Evolutionary conservation across 169 alveolate genomes (phyloP), one percentile per base, ranked within the genome.

Genomic region (Plasmodium coatneyi): DNA sequence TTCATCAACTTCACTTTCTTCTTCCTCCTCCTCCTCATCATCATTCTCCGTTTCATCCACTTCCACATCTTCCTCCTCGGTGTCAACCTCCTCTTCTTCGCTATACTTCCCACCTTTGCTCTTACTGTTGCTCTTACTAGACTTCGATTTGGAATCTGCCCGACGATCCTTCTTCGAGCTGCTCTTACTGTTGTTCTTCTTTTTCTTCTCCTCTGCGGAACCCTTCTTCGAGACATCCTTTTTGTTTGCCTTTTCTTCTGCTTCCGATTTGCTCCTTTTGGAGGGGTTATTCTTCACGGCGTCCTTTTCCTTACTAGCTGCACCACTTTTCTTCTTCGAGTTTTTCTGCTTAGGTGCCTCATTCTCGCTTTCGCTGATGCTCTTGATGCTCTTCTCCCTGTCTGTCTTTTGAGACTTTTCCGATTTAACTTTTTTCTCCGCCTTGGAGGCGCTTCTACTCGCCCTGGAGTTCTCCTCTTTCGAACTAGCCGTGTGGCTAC

Each of bases 201-300:
- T 66, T 66, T 66, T 66, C 39, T 66, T 19, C 39, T 66, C 39
- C 7, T 28, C 76, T n/a, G 76, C 22, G 3, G 76, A 28, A 14
- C 86, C 52, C 41, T 80, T 80, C 71, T 49, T 80, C 16, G 49
- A 12, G n/a, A 19, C 10, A 9, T 80, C 86, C 10, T 80, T 80
- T 19, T 28, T 80, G 9, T 1, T 43, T 0, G n/a, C 16, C 30
- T 6, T 19, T 19, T 80, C 84, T 5, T n/a, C 4, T 39, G 9
- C 52, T 12, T 12, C 72, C n/a, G 76, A 66, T 25, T 80, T 80
- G 32, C 41, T 46, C 0, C 71, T 22, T 16, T 46, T 46, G 28
- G 46, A 0, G 22, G 3, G 28, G 52, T 28, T 80, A 32, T 49
- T 76, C 25, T 71, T 76, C 78, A 19, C 36, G 0, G 36, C 16